Evolutionary conservation across 345 rosid species (phyloP).

Genomic region (Citrus maxima): DNA sequence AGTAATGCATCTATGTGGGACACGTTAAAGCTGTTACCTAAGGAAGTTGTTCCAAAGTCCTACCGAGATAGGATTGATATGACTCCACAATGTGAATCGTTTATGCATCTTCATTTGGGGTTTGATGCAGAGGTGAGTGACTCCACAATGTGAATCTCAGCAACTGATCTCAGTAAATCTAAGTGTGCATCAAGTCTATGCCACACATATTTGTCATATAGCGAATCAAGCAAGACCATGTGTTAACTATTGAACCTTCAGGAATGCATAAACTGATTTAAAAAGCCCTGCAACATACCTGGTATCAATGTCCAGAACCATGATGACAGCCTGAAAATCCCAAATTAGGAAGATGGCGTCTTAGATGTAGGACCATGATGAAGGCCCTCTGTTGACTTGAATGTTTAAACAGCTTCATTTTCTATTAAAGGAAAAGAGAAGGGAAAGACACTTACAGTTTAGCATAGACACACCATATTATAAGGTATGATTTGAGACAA

Average conservation of each 20-base stretch:
- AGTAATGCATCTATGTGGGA: slow-evolving; percentile 99
- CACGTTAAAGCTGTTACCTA: slow-evolving; percentile 64
- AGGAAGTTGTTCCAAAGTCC: slow-evolving; percentile 59
- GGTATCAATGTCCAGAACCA: background rate
- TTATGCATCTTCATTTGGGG: slow-evolving; percentile 98
- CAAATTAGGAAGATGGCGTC: background rate
- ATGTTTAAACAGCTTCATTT: too few species aligned
- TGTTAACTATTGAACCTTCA: background rate
- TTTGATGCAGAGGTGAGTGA: slow-evolving; percentile 66
- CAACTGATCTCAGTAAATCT: background rate
- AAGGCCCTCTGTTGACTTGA: too few species aligned
- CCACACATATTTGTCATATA: background rate
- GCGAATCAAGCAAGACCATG: background rate
- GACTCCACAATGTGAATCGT: slow-evolving; percentile 86
- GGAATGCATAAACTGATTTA: background rate
- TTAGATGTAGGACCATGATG: background rate
- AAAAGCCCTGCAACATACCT: background rate
- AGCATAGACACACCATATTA: background rate
- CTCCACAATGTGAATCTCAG: background rate
- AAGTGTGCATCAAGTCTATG: background rate
- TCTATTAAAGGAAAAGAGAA: background rate
- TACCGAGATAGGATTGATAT: slow-evolving; percentile 43
- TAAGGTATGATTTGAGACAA: background rate
- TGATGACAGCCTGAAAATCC: background rate
- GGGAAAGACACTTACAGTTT: too few species aligned